Evolutionary conservation across 768 basidiomycete genomes (phyloP), one percentile per base, ranked within the genome.

Genomic region (Psilocybe subaeruginosa): DNA sequence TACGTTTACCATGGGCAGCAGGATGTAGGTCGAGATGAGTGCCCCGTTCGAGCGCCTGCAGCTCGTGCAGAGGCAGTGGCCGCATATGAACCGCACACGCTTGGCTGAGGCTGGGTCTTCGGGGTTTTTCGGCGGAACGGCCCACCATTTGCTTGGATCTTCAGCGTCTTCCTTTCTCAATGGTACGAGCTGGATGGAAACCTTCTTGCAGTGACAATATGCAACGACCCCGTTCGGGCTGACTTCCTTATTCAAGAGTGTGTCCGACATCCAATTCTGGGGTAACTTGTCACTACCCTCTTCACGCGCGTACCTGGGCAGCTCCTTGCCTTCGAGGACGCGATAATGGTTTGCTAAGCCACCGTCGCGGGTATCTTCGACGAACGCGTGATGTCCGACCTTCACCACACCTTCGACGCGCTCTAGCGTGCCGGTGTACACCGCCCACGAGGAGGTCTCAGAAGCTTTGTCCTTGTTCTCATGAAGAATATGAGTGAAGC

Each of bases 1-100:
- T 8, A 49, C 66, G 9, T 51, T 53, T 14, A 6, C 51, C 3
- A 62, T 53, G 3, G 70, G 67, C 8, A 74, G 50, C 37, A 70
- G 66, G 1, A 66, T 59, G 70, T 70, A 74, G 53, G 66, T 72
- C 51, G 69, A 67, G 37, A 73, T 70, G 30, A 69, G 65, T 8
- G 61, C 70, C 4, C 72, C 73, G 19, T 66, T 67, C 5, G 67
- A 65, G 4, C 67, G 55, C 23, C 61, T 70, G 64, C 62, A 63
- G 53, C 55, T 57, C 4, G 45, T 43, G 53, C 62, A 63, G 33
- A 63, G 30, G 31, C 62, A 63, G 11, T 63, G 62, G 3, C 53
- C 56, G 39, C 57, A 19, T 37, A 55, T 58, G 53, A 63, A 61
- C 31, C 54, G 50, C 17, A 54, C 47, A 19, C 47, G 65, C 17